Base-by-base conservation (phyloP, 306 rosid species). In the Dryas alaskensis region DNA sequence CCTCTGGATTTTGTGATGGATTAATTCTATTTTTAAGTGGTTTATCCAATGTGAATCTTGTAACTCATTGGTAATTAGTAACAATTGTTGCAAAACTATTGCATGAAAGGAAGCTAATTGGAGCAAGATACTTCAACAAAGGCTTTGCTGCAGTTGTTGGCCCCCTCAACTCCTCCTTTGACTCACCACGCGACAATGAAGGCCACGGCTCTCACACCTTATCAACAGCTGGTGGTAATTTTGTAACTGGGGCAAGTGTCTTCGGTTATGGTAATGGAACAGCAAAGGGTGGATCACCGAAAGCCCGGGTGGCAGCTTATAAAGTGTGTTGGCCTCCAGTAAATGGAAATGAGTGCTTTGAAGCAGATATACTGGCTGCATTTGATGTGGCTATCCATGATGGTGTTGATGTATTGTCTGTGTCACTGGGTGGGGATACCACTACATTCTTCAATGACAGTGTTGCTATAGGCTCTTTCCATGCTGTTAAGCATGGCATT, bases 191-290 rank as follows among this genome's bases (percentile, higher is more conserved):
- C 5, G 98, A 93, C 77, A 74, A 6, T 0, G 96, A 93, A 5
- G 98, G 98, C 46, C 98, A 93, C 27, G 98, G 98, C 17, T 76
- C 98, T 8, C 98, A 93, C 84, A 93, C 98, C 5, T 69, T 93
- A 42, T 93, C 98, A 13, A 93, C 98, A 2, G 97, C 98, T 0
- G 97, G 84, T 3, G 98, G 97, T 0, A 93, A 87, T 84, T 80
- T 81, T 54, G 96, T 93, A 4, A 10, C 76, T 2, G 82, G 87
- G 3, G 96, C 87, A 13, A 89, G 74, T 51, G 90, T 89, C 16
- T 93, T 75, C 39, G 96, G 96, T 17, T 87, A 78, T 10, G 98
- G 97, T 14, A 19, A 75, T 12, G 98, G 98, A 44, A 82, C 96
- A 2, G 97, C 96, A 50, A 91, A 85, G 68, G 98, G 98, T 6